Evolutionary conservation across 2,329 filamentous ascomycete genomes (phyloP).

Genomic region (Chrysoporthe cubensis): DNA sequence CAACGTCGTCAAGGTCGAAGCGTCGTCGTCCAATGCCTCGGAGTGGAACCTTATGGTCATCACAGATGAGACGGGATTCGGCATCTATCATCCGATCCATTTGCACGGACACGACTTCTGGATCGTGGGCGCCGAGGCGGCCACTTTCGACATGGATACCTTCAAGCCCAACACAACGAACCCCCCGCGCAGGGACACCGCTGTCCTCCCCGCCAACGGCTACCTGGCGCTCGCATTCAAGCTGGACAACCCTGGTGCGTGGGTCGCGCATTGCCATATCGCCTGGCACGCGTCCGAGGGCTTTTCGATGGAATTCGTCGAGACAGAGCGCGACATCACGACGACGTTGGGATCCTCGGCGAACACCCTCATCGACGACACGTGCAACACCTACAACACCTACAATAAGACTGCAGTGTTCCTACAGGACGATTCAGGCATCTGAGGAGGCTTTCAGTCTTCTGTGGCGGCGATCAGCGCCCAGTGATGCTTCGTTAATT

Average conservation of each 20-base stretch:
- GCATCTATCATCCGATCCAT: constrained; percentile 34
- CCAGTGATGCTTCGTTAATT: background rate
- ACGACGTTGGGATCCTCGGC: constrained; percentile 14
- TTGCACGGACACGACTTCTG: constrained; percentile 42
- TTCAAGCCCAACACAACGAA: constrained; percentile 42
- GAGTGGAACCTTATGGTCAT: constrained; percentile 2
- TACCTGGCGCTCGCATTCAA: constrained; percentile 41
- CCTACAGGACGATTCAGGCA: constrained; percentile 30
- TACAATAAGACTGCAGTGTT: constrained; percentile 28
- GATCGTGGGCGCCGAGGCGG: constrained; percentile 36
- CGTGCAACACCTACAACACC: constrained; percentile 24
- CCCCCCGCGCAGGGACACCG: constrained; percentile 50
- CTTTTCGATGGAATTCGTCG: constrained; percentile 34
- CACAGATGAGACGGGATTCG: constrained; percentile 25
- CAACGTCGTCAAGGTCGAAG: constrained; percentile 10
- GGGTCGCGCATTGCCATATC: constrained; percentile 48
- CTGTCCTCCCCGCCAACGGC: constrained; percentile 39
- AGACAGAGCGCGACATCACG: background rate
- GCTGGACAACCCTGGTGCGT: constrained; percentile 48
- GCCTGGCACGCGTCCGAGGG: constrained; percentile 50
- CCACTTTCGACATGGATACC: constrained; percentile 37
- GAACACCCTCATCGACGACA: constrained; percentile 29
- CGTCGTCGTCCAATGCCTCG: background rate
- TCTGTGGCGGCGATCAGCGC: background rate
- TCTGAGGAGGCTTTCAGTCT: constrained; percentile 24